These are phyloP conservation scores for Leishmania gerbilli DNA, from an alignment of 208 protist species.

Conservation along the genomic window DNA sequence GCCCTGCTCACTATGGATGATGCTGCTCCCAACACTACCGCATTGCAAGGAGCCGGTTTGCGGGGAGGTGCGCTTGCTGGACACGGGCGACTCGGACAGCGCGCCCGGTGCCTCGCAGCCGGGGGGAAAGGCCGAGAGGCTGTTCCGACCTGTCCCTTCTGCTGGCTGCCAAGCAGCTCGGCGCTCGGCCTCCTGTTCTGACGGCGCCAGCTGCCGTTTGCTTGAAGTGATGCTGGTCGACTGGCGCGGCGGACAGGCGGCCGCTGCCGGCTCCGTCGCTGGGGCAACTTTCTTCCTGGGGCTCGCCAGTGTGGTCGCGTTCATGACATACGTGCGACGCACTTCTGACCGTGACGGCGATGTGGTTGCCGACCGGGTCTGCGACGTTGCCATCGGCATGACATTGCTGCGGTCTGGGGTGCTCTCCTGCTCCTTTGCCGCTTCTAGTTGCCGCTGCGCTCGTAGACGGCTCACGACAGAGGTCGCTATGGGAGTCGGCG, in stretches of 20 bases:
- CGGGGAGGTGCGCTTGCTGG: neutral
- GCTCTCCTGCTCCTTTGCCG: neutral
- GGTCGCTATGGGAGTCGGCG: neutral
- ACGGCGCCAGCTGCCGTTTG: constrained; percentile 8
- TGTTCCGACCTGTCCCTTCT: constrained; percentile 5
- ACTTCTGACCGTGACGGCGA: neutral
- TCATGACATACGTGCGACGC: neutral
- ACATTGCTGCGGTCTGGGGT: constrained; percentile 13
- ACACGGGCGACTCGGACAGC: neutral
- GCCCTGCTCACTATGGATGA: constrained; percentile 29
- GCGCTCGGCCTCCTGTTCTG: neutral
- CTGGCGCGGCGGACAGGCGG: neutral
- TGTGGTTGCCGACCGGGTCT: neutral
- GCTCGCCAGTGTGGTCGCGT: neutral
- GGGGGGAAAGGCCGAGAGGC: neutral
- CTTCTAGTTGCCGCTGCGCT: constrained; percentile 9
- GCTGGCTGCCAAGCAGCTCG: neutral
- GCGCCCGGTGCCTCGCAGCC: neutral
- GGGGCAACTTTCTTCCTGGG: neutral
- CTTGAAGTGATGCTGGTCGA: neutral
- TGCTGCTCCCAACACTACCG: constrained; percentile 14
- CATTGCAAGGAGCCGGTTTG: neutral
- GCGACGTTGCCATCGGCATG: constrained; percentile 13
- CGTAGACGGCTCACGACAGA: constrained; percentile 22
- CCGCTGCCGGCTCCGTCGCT: neutral